Evolutionary conservation across 225 moss, liverwort and hornwort species (phyloP).

Genomic region (Pseudoscleropodium purum): DNA sequence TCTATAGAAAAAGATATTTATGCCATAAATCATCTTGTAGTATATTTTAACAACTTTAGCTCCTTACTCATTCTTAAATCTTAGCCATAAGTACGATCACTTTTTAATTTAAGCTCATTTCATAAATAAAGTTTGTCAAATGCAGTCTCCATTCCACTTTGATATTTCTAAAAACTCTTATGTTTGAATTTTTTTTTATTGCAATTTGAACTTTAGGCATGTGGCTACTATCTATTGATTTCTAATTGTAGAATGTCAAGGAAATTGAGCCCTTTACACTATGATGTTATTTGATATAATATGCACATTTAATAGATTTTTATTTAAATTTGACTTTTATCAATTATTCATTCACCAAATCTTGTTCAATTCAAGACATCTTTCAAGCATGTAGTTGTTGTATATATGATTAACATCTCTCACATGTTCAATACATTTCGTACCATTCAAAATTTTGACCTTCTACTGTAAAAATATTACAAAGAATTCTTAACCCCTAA

Average conservation of each 20-base stretch:
- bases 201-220: neutral
- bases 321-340: neutral
- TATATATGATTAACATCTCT: neutral
- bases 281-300: neutral
- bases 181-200: neutral
- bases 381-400: neutral
- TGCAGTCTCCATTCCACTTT: neutral
- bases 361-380: neutral
- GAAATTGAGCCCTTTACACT: neutral
- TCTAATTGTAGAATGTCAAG: neutral
- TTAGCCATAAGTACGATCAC: neutral
- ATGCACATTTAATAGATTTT: too few species aligned
- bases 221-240: neutral
- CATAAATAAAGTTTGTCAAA: neutral
- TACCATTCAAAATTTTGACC: neutral
- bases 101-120: neutral
- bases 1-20: neutral
- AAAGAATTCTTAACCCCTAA: neutral
- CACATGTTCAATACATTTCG: neutral
- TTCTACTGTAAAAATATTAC: neutral
- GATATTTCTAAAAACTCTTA: neutral
- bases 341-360: neutral
- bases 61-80: neutral
- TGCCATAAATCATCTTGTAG: neutral
- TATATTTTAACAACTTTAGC: neutral